Conservation (phyloP, 345 rosid species). For the Salix dunnii region DNA sequence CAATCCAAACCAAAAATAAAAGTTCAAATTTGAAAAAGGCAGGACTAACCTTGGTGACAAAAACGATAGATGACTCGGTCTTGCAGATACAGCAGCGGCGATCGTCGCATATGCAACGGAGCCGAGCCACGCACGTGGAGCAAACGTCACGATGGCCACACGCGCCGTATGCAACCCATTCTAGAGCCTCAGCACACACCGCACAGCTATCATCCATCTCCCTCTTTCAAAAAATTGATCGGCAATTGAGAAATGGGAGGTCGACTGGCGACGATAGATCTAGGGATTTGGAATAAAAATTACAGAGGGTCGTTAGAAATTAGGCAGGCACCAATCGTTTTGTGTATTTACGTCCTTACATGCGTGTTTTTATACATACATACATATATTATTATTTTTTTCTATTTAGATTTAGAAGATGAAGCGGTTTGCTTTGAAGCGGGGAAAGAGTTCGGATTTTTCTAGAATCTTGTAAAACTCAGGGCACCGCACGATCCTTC, state of each 20-base stretch:
- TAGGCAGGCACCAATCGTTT: neutral
- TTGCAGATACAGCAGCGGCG: conserved; percentile 91
- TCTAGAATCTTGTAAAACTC: neutral
- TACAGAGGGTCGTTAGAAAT: no score
- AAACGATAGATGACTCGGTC: conserved; percentile 50
- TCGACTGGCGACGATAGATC: neutral
- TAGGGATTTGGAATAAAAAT: neutral
- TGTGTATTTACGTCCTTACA: neutral
- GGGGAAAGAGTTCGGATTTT: neutral
- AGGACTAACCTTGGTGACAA: conserved; percentile 78
- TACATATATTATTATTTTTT: no score
- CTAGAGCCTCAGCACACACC: conserved; percentile 82
- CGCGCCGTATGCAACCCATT: conserved; percentile 89
- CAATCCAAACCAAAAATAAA: neutral
- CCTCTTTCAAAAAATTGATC: neutral
- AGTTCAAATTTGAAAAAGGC: conserved; percentile 8
- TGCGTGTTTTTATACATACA: no score
- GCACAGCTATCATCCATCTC: conserved; percentile 88
- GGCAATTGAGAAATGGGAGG: neutral
- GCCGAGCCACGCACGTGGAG: conserved; percentile 87
- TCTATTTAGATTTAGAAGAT: neutral
- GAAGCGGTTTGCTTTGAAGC: neutral
- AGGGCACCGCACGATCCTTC: neutral
- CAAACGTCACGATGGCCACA: conserved; percentile 90
- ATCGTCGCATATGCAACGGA: conserved; percentile 86